A percentile compares a stretch with the other conserved stretches of the same genome.
Evolutionary conservation across 768 basidiomycete species (phyloP).

Genomic region (Sarcodon aspratus): DNA sequence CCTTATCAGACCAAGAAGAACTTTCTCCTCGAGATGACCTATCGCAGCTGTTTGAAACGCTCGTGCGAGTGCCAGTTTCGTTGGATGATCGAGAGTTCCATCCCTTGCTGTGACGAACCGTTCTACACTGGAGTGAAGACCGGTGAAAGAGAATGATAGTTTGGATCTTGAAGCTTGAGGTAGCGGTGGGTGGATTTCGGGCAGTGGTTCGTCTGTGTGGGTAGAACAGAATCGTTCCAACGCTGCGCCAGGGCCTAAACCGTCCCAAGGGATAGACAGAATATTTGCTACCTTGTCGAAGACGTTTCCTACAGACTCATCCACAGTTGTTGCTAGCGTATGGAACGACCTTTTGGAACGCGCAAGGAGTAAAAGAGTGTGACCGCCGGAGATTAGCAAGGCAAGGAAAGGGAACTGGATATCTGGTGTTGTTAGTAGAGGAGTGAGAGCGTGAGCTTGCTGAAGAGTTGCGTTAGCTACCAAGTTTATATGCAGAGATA

Average conservation of each 20-base stretch:
- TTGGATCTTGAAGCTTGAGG: conserved; percentile 35
- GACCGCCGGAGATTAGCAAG: conserved; percentile 87
- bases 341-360: conserved; percentile 43
- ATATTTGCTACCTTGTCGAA: conserved; percentile 78
- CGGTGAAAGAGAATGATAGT: conserved; percentile 70
- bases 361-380: conserved; percentile 80
- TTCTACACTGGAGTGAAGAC: conserved; percentile 63
- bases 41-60: conserved; percentile 67
- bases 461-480: conserved; percentile 17
- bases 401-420: conserved; percentile 82
- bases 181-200: conserved; percentile 21
- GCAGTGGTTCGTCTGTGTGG: not conserved
- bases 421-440: conserved; percentile 49
- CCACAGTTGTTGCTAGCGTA: conserved; percentile 63
- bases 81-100: conserved; percentile 27
- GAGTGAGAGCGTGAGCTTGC: conserved; percentile 91
- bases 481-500: not conserved
- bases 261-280: conserved; percentile 53
- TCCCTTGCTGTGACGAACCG: conserved; percentile 35
- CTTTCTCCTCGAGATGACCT: conserved; percentile 65
- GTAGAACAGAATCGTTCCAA: conserved; percentile 57
- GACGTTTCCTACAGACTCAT: conserved; percentile 66
- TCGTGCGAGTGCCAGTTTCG: conserved; percentile 43
- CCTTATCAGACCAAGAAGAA: conserved; percentile 39
- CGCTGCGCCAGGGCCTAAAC: conserved; percentile 65